Evolutionary conservation across 2,329 filamentous ascomycete species (phyloP), one percentile per base, ranked within the genome.

Genomic region (Plenodomus lindquistii): DNA sequence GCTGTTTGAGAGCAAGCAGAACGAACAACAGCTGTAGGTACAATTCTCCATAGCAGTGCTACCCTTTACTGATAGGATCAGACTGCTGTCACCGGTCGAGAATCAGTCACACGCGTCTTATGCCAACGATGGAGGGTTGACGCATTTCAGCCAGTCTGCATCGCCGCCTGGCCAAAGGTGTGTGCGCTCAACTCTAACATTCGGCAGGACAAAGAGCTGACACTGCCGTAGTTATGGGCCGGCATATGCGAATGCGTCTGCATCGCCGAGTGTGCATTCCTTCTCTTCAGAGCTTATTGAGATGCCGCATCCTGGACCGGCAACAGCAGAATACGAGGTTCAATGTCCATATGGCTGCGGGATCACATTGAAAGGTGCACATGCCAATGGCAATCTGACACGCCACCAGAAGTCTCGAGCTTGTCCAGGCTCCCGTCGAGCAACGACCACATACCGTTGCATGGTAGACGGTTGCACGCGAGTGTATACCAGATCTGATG

Each of bases 331-430:
- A 18, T 48, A 46, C 27, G 42, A 24, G 13, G 45, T 62, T 1
- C 49, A 43, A 13, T 64, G 61, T 42, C 61, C 61, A 5, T 57
- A 64, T 45, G 37, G 44, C 9, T 67, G 64, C 38, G 62, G 61
- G 0, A 56, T 52, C 4, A 41, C 59, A 1, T 37, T 68, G 37
- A 60, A 52, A 5, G 65, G 65, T 7, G 44, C 52, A 1, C 60
- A 70, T 37, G 65, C 64, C 16, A 46, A 55, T 4, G 63, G 65
- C 8, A 70, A 70, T 24, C 47, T 70, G 6, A 63, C 59, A 1
- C 62, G 66, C 2, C 65, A 68, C 44, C 42, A 57, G 17, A 66
- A 65, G 22, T 62, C 64, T 5, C 46, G 54, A 36, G 52, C 46
- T 11, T 70, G 65, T 27, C 31, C 42, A 22, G 56, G 54, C 3